Evolutionary conservation across 202 grass and related monocot species (phyloP), one percentile per base, ranked within the genome.

Genomic region (Cymbopogon flexuosus): DNA sequence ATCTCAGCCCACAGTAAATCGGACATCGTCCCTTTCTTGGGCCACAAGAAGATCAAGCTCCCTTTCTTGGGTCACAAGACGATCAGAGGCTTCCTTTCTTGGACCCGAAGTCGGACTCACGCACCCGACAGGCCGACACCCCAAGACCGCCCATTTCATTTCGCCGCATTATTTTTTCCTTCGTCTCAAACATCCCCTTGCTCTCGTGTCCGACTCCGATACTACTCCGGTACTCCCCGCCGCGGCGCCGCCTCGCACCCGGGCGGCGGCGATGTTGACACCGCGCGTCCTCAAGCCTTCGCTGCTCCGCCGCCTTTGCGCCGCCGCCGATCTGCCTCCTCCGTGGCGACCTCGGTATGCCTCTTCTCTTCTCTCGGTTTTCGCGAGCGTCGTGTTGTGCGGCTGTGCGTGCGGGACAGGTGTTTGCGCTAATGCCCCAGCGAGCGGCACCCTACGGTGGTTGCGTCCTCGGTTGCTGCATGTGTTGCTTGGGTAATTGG

Each of bases 371-470:
- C 21, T 27, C 0, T 72, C 34, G 21, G 21, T 68, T 45, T 21
- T 27, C 15, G 66, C 14, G 40, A 1, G 31, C 3, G 19, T 57
- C 21, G n/a, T 24, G 11, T 24, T 9, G 12, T 10, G 45, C 21
- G 41, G 27, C 61, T 14, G 22, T 39, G 56, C 14, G 56, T 39
- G 83, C 75, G 29, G 62, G 65, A 23, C 61, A 84, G 10, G 69
- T 88, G 83, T 86, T 88, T 33, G 89, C 34, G 70, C 67, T 66
- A 86, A 80, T 77, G 83, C 76, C 75, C 54, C 75, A n/a, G 14
- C 36, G 54, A 6, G 30, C 7, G 84, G 18, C 33, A 71, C 56
- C 75, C 18, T 0, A 35, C 52, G 69, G 7, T 10, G 11, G 6
- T 41, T 35, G 46, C 39, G 14, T 45, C 37, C 23, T 49, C 15